These are phyloP conservation scores for Telopea speciosissima DNA, from an alignment of 177 flowering plant genomes.

Conservation along the genomic window DNA sequence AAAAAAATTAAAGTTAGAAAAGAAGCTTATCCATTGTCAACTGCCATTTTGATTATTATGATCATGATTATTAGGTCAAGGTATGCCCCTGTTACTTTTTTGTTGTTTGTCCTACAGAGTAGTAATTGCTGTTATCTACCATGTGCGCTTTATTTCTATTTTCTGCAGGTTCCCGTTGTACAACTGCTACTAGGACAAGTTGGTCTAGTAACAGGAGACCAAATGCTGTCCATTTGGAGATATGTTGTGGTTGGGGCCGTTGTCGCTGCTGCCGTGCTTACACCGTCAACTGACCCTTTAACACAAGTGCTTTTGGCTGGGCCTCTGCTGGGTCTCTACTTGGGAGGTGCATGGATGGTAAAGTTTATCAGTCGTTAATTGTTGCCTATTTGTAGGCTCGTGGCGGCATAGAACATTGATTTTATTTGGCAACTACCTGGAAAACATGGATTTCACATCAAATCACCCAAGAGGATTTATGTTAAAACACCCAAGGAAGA, in stretches of 20 bases:
- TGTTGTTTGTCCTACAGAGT: background rate
- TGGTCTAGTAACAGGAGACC: conserved; percentile 85
- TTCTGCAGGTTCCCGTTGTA: conserved; percentile 80
- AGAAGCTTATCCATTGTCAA: background rate
- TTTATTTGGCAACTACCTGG: background rate
- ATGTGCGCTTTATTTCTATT: background rate
- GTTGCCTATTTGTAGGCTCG: background rate
- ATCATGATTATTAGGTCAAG: background rate
- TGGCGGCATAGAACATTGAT: background rate
- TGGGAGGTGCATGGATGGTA: conserved; percentile 92
- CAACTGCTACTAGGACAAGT: conserved; percentile 87
- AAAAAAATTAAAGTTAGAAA: too few relatives aligned
- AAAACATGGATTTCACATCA: background rate
- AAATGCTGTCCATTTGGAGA: conserved; percentile 97
- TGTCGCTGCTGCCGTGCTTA: conserved; percentile 83
- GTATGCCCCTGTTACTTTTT: background rate
- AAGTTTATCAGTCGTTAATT: conserved; percentile 66
- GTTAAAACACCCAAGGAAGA: background rate
- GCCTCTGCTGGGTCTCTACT: conserved; percentile 85
- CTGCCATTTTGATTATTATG: background rate
- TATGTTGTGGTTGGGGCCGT: conserved; percentile 98
- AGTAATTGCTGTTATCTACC: background rate
- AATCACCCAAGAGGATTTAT: background rate
- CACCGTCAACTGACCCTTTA: conserved; percentile 96
- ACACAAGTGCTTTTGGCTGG: conserved; percentile 89